Evolutionary conservation across 345 rosid genomes (phyloP).

Genomic region (Leavenworthia alabamica): DNA sequence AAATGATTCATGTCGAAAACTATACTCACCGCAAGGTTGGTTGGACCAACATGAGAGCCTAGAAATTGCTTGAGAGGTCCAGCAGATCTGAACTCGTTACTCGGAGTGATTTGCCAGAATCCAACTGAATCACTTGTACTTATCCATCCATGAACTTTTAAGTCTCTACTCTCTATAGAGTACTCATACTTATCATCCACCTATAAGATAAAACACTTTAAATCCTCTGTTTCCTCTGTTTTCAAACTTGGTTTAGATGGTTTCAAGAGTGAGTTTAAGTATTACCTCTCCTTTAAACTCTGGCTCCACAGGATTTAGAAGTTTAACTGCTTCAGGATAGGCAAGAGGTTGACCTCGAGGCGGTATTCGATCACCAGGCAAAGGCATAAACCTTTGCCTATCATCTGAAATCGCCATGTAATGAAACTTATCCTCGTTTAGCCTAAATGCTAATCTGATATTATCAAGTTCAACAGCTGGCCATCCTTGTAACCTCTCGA

Average conservation of each 20-base stretch:
- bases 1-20: background rate
- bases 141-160: constrained; percentile 85
- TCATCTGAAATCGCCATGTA: constrained; percentile 78
- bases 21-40: constrained; percentile 61
- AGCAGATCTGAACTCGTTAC: constrained; percentile 78
- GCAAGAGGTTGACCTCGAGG: constrained; percentile 57
- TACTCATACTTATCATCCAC: constrained; percentile 93
- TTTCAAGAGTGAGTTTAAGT: background rate
- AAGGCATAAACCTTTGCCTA: constrained; percentile 80
- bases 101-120: constrained; percentile 96
- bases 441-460: constrained; percentile 71
- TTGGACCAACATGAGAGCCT: constrained; percentile 83
- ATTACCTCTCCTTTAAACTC: constrained; percentile 78
- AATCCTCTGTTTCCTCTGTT: constrained; percentile 13
- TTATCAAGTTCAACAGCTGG: constrained; percentile 75
- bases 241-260: background rate
- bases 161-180: constrained; percentile 57
- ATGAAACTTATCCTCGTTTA: constrained; percentile 76
- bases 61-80: constrained; percentile 85
- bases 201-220: constrained; percentile 23
- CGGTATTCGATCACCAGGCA: constrained; percentile 71
- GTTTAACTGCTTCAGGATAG: constrained; percentile 79
- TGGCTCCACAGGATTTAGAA: constrained; percentile 60
- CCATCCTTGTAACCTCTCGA: constrained; percentile 67
- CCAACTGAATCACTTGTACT: constrained; percentile 58